Percentiles rank a stretch among this genome's conserved stretches.
Evolutionary conservation across 1,284 basidiomycete genomes (phyloP).

Genomic region (Meripilus lineatus): DNA sequence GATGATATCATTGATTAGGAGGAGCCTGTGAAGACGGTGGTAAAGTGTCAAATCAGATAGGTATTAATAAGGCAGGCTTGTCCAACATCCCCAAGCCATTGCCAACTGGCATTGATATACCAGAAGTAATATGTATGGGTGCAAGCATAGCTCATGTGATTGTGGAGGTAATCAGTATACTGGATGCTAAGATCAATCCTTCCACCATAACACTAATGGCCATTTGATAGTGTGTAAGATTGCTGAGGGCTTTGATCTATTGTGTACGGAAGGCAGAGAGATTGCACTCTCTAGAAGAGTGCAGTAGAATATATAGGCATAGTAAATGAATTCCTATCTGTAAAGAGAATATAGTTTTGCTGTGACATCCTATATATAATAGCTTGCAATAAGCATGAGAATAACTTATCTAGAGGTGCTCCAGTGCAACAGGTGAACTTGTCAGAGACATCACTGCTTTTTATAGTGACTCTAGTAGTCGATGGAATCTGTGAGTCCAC

Average conservation of each 20-base stretch:
- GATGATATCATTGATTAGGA: constrained; percentile 9
- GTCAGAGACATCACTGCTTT: constrained; percentile 75
- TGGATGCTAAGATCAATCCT: constrained; percentile 33
- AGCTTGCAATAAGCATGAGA: too few species aligned
- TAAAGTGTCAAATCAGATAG: constrained; percentile 59
- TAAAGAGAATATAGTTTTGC: too few species aligned
- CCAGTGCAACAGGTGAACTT: constrained; percentile 58
- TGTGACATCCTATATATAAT: too few species aligned
- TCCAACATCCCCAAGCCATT: constrained; percentile 37
- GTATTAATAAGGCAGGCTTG: constrained; percentile 27
- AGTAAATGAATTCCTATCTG: constrained; percentile 76
- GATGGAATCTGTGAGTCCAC: constrained; percentile 91
- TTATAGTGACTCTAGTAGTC: constrained; percentile 85
- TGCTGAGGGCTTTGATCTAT: constrained; percentile 96
- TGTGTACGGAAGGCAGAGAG: constrained; percentile 70
- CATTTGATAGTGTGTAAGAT: constrained; percentile 94
- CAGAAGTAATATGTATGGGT: constrained; percentile 16
- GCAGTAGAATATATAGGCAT: constrained; percentile 92
- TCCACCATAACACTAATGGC: constrained; percentile 75
- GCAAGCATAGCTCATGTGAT: constrained; percentile 22
- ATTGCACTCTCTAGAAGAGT: constrained; percentile 81
- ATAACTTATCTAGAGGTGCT: constrained; percentile 28
- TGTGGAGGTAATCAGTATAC: constrained; percentile 39
- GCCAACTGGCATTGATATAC: constrained; percentile 16
- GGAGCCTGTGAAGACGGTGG: constrained; percentile 29